Evolutionary conservation across 805 yeast genomes (phyloP).

Genomic region (Myxozyma sirexii): DNA sequence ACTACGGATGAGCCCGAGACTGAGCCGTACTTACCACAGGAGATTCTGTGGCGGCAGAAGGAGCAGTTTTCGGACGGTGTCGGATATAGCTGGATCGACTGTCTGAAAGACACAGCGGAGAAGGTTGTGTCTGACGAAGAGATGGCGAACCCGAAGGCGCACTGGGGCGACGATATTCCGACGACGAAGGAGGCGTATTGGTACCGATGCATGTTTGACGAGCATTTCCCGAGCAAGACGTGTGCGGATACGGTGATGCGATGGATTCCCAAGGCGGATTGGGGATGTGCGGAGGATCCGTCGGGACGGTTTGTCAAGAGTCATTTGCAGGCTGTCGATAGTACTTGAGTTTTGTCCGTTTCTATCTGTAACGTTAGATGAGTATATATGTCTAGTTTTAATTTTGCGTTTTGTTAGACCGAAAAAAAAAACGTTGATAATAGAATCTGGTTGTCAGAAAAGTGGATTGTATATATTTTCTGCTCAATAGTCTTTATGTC

Average conservation of each 20-base stretch:
- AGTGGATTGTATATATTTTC: too few relatives aligned
- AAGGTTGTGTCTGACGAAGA: slow-evolving; percentile 84
- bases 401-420: too few relatives aligned
- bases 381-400: neutral
- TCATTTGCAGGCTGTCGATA: slow-evolving; percentile 67
- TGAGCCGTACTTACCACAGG: slow-evolving; percentile 90
- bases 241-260: slow-evolving; percentile 98
- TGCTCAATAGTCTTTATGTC: too few relatives aligned
- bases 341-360: neutral
- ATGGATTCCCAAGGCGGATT: slow-evolving; percentile 99
- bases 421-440: too few relatives aligned
- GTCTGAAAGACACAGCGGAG: slow-evolving; percentile 94
- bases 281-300: slow-evolving; percentile 99
- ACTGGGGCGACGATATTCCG: slow-evolving; percentile 96
- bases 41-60: slow-evolving; percentile 99
- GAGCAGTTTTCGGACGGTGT: slow-evolving; percentile 99
- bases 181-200: slow-evolving; percentile 98
- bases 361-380: neutral
- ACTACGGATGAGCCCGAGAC: slow-evolving; percentile 73
- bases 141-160: slow-evolving; percentile 85
- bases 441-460: too few relatives aligned
- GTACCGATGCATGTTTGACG: slow-evolving; percentile 97
- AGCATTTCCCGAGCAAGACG: slow-evolving; percentile 83
- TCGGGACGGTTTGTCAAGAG: slow-evolving; percentile 94
- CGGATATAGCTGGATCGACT: slow-evolving; percentile 99